These are phyloP conservation scores for Rutstroemia sp. DNA, from an alignment of 2,329 filamentous ascomycete species.

Conservation along the genomic window DNA sequence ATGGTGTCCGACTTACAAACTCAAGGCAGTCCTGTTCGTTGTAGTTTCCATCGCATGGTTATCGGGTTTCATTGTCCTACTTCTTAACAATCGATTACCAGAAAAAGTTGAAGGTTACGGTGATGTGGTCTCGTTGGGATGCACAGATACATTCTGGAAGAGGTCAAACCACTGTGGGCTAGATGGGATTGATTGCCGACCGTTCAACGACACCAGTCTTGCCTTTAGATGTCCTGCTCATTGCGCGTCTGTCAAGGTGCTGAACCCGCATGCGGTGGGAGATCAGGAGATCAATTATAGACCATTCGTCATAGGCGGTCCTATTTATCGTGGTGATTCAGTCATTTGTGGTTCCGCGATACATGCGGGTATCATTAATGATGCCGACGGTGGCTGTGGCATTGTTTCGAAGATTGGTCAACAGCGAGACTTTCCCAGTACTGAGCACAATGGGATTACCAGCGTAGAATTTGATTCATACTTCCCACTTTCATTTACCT, in stretches of 20 bases:
- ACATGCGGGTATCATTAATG: conserved; percentile 70
- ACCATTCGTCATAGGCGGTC: conserved; percentile 61
- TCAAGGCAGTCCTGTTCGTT: conserved; percentile 50
- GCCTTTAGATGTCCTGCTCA: conserved; percentile 70
- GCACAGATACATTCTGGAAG: conserved; percentile 63
- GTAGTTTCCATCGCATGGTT: conserved; percentile 61
- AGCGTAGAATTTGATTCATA: conserved; percentile 78
- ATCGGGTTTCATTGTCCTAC: conserved; percentile 52
- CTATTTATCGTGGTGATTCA: conserved; percentile 82
- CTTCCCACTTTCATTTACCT: conserved; percentile 85
- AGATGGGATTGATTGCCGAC: conserved; percentile 66
- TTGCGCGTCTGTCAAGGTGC: conserved; percentile 56
- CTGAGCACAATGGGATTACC: conserved; percentile 61
- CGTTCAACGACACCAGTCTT: conserved; percentile 62
- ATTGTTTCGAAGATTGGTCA: conserved; percentile 69
- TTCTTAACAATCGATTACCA: conserved; percentile 62
- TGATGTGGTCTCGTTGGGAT: conserved; percentile 39
- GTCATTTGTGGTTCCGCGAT: conserved; percentile 82
- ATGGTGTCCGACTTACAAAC: conserved; percentile 50
- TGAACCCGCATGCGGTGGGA: conserved; percentile 71
- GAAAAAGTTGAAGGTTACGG: conserved; percentile 33
- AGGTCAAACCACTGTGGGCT: conserved; percentile 65
- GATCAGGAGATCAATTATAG: conserved; percentile 57
- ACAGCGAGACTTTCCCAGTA: conserved; percentile 53
- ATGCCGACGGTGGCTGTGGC: conserved; percentile 70